Conservation (phyloP, 805 yeast species). For the Grigorovia jiainica region DNA sequence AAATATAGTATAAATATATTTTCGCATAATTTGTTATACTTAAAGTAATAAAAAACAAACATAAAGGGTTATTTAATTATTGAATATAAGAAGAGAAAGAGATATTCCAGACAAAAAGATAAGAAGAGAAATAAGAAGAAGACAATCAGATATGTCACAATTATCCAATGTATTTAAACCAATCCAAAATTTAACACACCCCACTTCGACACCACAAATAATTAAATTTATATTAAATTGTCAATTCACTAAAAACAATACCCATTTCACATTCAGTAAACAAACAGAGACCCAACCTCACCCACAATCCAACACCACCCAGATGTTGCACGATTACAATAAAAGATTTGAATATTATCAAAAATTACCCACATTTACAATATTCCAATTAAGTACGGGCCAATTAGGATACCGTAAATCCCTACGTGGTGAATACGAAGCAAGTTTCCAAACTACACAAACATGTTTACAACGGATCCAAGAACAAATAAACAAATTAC, state of each 20-base stretch:
- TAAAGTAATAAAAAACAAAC: too few species aligned
- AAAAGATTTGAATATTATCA: conserved; percentile 70
- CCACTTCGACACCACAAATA: conserved; percentile 3
- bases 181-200: not conserved
- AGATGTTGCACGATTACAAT: conserved; percentile 34
- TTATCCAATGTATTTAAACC: conserved; percentile 4
- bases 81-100: too few species aligned
- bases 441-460: conserved; percentile 75
- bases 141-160: not conserved
- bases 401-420: conserved; percentile 82
- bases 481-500: conserved; percentile 48
- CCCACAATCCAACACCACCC: conserved; percentile 16
- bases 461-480: conserved; percentile 63
- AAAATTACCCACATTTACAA: conserved; percentile 68
- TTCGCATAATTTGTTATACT: too few species aligned
- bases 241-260: conserved; percentile 71
- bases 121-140: too few species aligned
- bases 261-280: conserved; percentile 65
- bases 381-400: conserved; percentile 67
- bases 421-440: conserved; percentile 88
- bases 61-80: too few species aligned
- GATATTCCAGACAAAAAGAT: too few species aligned
- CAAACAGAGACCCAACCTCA: conserved; percentile 33
- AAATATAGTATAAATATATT: too few species aligned
- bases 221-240: conserved; percentile 64